A percentile compares a stretch with the other conserved stretches of the same genome.
Conservation (phyloP, 1,284 basidiomycete species). For the Taiwanofungus camphoratus region DNA sequence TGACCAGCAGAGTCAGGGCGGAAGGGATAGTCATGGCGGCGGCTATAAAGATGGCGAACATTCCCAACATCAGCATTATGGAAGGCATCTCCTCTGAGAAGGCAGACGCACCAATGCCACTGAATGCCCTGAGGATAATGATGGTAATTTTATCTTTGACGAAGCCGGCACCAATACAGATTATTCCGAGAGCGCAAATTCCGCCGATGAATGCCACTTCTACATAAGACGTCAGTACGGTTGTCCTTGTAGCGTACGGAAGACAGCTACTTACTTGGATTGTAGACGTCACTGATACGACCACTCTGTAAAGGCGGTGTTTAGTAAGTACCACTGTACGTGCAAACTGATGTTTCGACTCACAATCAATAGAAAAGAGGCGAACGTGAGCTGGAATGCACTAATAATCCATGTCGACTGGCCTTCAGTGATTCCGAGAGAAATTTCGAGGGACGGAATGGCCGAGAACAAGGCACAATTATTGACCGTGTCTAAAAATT, state of each 20-base stretch:
- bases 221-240: constrained; percentile 5
- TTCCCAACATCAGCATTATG: background rate
- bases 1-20: constrained; percentile 39
- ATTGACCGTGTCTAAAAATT: constrained; percentile 44
- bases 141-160: constrained; percentile 34
- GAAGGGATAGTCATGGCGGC: constrained; percentile 44
- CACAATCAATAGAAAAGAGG: constrained; percentile 29
- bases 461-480: constrained; percentile 42
- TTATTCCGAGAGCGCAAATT: constrained; percentile 29
- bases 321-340: background rate
- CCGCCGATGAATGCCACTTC: constrained; percentile 30
- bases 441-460: constrained; percentile 30
- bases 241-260: background rate
- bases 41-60: constrained; percentile 19
- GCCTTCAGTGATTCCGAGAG: constrained; percentile 23
- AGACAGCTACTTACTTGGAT: constrained; percentile 23
- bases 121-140: constrained; percentile 38
- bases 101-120: constrained; percentile 32
- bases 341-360: constrained; percentile 10
- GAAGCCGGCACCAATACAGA: constrained; percentile 37
- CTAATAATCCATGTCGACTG: constrained; percentile 30
- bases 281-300: constrained; percentile 29
- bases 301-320: constrained; percentile 20
- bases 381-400: constrained; percentile 30
- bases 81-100: too few relatives aligned